Evolutionary conservation across 805 yeast genomes (phyloP), one percentile per base, ranked within the genome.

Genomic region (Spathaspora gorwiae): DNA sequence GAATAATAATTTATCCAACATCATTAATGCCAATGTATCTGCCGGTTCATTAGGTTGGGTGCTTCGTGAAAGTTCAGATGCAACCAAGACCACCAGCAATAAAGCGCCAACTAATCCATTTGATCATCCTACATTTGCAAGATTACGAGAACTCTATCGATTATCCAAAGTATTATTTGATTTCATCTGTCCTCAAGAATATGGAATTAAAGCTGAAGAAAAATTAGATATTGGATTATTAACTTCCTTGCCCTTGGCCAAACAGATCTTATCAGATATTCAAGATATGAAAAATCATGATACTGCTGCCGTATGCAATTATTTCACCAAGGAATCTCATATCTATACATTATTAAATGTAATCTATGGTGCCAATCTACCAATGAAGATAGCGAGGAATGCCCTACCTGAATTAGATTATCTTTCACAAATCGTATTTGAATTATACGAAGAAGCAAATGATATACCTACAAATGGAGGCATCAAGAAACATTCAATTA

Each of bases 111-210:
- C 57, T 4, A 71, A 68, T 50, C 74, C 73, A 14, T 90, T 90
- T 64, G 96, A 88, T 59, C 85, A 85, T 50, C 82, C 88, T 1
- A 83, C 84, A 43, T 90, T 78, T 62, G 84, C 85, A 30, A 78
- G 88, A 50, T 73, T 94, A 47, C 75, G 98, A 53, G 99, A 94
- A 61, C 75, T 94, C 43, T 94, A 90, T 62, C 75, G 92, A 51
- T 73, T 94, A 45, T 87, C 97, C 0, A 95, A 94, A 63, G 96
- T 94, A 6, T 68, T 94, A 50, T 94, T 94, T 69, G 99, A 94
- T 66, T 94, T 92, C 60, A 90, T 94, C 40, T 94, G 98, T 66
- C 99, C 99, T 8, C 98, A 94, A 64, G 99, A 94, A 61, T 94
- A 94, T 61, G 99, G 99, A 51, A 94, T 94, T 55, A 89, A 90